Percentiles rank a stretch among this genome's conserved stretches.
Conservation (phyloP, 441 rosid species). For the Pelargonium cotyledonis region DNA sequence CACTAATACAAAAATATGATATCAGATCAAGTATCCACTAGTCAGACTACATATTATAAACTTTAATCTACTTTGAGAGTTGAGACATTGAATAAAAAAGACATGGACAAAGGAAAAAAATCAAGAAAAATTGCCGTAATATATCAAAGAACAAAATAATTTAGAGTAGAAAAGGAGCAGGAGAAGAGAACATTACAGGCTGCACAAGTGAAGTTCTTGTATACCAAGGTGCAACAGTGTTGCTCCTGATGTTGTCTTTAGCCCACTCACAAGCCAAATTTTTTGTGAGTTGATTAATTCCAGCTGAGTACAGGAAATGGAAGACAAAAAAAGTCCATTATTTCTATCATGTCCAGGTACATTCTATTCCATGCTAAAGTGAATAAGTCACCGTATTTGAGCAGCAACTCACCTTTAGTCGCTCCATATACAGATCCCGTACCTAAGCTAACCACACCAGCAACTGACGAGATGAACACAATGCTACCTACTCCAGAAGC, state of each 20-base stretch:
- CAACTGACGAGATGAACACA: slow-evolving; percentile 82
- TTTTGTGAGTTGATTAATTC: slow-evolving; percentile 74
- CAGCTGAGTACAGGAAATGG: slow-evolving; percentile 36
- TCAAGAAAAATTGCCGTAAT: neutral
- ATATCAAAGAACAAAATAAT: neutral
- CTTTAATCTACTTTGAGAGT: too few relatives aligned
- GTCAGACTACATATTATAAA: too few relatives aligned
- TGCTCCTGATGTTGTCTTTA: slow-evolving; percentile 70
- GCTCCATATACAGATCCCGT: slow-evolving; percentile 66
- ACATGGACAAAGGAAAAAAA: too few relatives aligned
- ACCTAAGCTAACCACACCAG: slow-evolving; percentile 38
- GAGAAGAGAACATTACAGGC: slow-evolving; percentile 35
- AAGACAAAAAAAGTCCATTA: neutral
- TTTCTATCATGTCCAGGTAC: neutral
- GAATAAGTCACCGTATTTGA: neutral
- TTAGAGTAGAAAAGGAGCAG: neutral
- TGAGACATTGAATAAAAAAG: too few relatives aligned
- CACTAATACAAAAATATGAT: too few relatives aligned
- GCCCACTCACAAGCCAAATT: slow-evolving; percentile 95
- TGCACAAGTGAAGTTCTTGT: slow-evolving; percentile 68
- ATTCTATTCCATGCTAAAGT: neutral
- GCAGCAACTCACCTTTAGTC: slow-evolving; percentile 45
- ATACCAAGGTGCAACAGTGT: slow-evolving; percentile 80
- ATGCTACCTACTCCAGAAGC: slow-evolving; percentile 63
- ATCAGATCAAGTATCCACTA: too few relatives aligned